Conservation (phyloP, 108 stramenopile genomes). For the Licmophora abbreviata region DNA sequence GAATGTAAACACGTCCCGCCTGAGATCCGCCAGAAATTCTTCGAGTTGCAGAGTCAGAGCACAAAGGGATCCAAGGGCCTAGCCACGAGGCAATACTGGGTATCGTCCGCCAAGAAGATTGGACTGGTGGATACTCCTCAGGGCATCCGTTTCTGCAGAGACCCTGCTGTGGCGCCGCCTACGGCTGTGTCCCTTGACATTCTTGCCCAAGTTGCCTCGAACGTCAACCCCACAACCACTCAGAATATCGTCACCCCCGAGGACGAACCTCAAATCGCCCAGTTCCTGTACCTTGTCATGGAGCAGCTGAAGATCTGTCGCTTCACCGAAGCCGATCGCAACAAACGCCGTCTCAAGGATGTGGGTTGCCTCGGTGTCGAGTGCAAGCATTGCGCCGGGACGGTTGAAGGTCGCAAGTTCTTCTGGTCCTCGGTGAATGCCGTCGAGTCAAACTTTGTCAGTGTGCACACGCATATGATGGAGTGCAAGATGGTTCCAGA, state of each 20-base stretch:
- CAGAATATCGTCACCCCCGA: constrained; percentile 64
- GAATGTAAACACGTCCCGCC: constrained; percentile 73
- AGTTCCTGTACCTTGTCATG: constrained; percentile 84
- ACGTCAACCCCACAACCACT: constrained; percentile 44
- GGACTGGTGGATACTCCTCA: constrained; percentile 68
- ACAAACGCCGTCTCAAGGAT: constrained; percentile 81
- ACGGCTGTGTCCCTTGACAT: constrained; percentile 57
- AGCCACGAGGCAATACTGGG: constrained; percentile 84
- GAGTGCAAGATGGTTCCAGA: constrained; percentile 65
- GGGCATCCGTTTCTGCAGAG: constrained; percentile 72
- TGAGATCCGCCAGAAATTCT: constrained; percentile 50
- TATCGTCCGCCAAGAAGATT: constrained; percentile 77
- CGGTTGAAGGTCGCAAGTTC: constrained; percentile 83
- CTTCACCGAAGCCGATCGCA: constrained; percentile 87
- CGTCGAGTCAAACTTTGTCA: constrained; percentile 87
- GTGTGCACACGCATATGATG: constrained; percentile 88
- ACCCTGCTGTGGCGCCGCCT: constrained; percentile 44
- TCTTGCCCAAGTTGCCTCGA: constrained; percentile 67
- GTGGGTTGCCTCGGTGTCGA: constrained; percentile 86
- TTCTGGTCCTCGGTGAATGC: constrained; percentile 90
- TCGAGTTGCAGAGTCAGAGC: constrained; percentile 64
- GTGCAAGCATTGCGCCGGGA: constrained; percentile 86
- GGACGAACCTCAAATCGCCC: constrained; percentile 79
- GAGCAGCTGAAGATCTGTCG: constrained; percentile 82
- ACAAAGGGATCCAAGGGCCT: constrained; percentile 85